Evolutionary conservation across 208 protist genomes (phyloP), one percentile per base, ranked within the genome.

Genomic region (Trypanosoma grayi): DNA sequence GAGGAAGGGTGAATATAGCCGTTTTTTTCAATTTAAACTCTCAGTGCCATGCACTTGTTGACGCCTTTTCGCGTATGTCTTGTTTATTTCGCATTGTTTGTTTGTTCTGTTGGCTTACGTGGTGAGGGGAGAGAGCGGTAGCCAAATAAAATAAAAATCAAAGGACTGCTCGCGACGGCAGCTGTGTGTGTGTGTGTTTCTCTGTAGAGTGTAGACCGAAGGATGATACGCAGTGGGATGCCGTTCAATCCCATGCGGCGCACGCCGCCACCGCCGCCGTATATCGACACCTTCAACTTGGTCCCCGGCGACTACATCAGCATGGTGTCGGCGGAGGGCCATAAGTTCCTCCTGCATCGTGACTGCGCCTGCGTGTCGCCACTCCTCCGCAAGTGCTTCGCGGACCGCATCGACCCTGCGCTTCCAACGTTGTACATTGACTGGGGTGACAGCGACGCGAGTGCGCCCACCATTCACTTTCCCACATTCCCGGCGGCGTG

Each of bases 211-310:
- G 25, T 1, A 20, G 20, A 20, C 33, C 37, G 0, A 52, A 50
- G 10, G 14, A 71, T 71, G 68, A 89, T 81, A 68, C 87, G 79
- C 44, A 75, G 66, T 52, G 66, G 76, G 0, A 28, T 66, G 10
- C 54, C 83, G 9, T 95, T 95, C 53, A 89, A 95, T 51, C 85
- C 85, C 5, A 95, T 95, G 89, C 75, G 86, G 82, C 90, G 79
- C 66, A 81, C 83, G 4, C 83, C 83, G 39, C 85, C 81, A 43
- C 89, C 89, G 27, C 85, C 90, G 3, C 83, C 84, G 14, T 74
- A 87, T 61, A 81, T 79, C 4, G 90, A 93, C 59, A 83, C 78
- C 2, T 76, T 90, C 13, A 60, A 76, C 46, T 40, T 95, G 6
- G 72, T 74, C 22, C 73, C 85, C 6, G 46, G 39, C 6, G 78